Percentiles rank a stretch among this genome's conserved stretches.
Conservation (phyloP, 2,329 filamentous ascomycete species). For the Arthroderma sp. region DNA sequence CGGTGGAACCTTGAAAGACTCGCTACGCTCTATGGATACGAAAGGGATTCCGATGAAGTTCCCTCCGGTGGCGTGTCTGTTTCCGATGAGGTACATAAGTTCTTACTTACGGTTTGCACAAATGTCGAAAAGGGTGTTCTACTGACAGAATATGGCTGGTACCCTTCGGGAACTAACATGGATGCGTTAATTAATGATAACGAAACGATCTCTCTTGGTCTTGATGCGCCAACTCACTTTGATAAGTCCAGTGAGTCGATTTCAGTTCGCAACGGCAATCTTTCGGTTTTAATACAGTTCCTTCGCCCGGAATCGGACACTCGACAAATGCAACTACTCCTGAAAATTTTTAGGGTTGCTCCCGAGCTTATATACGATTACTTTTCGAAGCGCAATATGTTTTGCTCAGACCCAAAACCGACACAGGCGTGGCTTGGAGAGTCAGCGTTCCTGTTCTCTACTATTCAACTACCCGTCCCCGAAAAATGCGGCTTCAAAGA, state of each 20-base stretch:
- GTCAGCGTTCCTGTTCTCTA: constrained; percentile 73
- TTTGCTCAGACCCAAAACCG: constrained; percentile 81
- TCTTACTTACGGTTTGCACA: constrained; percentile 65
- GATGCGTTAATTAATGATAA: constrained; percentile 41
- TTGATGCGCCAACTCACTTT: constrained; percentile 59
- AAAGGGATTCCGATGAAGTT: constrained; percentile 37
- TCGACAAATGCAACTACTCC: constrained; percentile 67
- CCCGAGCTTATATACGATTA: constrained; percentile 84
- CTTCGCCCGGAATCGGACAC: constrained; percentile 73
- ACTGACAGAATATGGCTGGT: constrained; percentile 68
- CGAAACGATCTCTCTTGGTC: constrained; percentile 47
- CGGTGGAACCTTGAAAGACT: constrained; percentile 61
- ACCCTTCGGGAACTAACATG: constrained; percentile 57
- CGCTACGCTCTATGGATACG: constrained; percentile 54
- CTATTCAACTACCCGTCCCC: constrained; percentile 63
- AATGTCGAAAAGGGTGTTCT: constrained; percentile 60
- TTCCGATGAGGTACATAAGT: constrained; percentile 58
- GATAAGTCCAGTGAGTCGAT: constrained; percentile 52
- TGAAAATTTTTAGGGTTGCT: constrained; percentile 65
- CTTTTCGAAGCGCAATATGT: constrained; percentile 66
- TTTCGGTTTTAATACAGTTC: constrained; percentile 66
- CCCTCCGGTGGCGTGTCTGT: constrained; percentile 38
- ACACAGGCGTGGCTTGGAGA: constrained; percentile 93
- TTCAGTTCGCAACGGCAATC: constrained; percentile 63
- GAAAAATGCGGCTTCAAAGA: constrained; percentile 55